Conservation (phyloP, 768 basidiomycete genomes). For the Lactarius vividus region DNA sequence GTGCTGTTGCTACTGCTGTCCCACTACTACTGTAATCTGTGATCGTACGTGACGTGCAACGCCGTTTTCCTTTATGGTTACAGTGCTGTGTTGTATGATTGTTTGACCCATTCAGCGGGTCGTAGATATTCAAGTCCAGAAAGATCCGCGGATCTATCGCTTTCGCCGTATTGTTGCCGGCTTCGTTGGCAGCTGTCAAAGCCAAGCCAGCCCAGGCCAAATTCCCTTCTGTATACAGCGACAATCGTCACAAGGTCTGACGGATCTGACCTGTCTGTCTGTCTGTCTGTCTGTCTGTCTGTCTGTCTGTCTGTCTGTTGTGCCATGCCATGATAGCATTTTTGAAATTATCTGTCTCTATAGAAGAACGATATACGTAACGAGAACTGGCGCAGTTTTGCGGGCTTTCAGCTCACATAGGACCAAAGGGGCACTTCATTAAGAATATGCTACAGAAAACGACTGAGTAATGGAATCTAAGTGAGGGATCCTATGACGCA, state of each 20-base stretch:
- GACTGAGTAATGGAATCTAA: conserved; percentile 10
- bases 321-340: not conserved
- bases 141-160: conserved; percentile 5
- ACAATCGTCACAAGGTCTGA: not conserved
- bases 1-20: not conserved
- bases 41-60: not conserved
- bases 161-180: not conserved
- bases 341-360: not conserved
- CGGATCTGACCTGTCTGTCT: not conserved
- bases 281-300: not conserved
- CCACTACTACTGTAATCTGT: not conserved
- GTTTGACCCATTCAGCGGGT: not conserved
- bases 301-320: not conserved
- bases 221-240: not conserved
- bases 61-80: not conserved
- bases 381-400: not conserved
- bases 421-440: not conserved
- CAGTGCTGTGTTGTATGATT: not conserved
- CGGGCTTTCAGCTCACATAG: not conserved
- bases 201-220: not conserved
- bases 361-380: not conserved
- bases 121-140: not conserved
- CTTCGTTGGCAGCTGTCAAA: not conserved
- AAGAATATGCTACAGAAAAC: conserved; percentile 10
- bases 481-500: conserved; percentile 7